Conservation (phyloP, 116 monocot species). For the Papilionanthe hybrid region DNA sequence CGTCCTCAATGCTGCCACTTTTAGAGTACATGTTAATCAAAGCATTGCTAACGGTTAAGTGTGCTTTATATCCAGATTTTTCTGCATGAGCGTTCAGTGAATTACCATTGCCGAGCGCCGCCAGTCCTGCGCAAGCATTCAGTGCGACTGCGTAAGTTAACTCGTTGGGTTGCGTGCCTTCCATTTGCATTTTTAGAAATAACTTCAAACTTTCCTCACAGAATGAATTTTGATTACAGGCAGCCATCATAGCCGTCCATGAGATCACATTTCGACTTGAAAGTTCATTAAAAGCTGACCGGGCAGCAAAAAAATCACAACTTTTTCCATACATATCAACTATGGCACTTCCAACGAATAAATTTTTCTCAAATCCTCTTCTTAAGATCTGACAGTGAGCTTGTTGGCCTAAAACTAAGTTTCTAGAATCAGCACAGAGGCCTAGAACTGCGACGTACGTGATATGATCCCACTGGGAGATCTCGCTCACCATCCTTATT, state of each 20-base stretch:
- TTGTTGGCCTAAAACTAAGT: slow-evolving; percentile 33
- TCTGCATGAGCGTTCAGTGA: slow-evolving; percentile 34
- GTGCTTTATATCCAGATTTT: slow-evolving; percentile 33
- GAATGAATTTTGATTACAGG: slow-evolving; percentile 39
- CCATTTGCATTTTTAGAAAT: slow-evolving; percentile 37
- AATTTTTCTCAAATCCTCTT: slow-evolving; percentile 22
- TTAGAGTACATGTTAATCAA: slow-evolving; percentile 63
- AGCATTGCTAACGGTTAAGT: slow-evolving; percentile 34
- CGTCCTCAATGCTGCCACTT: slow-evolving; percentile 51
- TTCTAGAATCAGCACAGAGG: slow-evolving; percentile 31
- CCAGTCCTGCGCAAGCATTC: slow-evolving; percentile 43
- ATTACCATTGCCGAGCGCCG: slow-evolving; percentile 41
- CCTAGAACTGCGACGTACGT: slow-evolving; percentile 45
- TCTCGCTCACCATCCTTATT: slow-evolving; percentile 20
- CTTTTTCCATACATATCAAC: slow-evolving; percentile 69
- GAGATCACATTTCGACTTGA: slow-evolving; percentile 41
- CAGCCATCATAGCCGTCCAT: slow-evolving; percentile 51
- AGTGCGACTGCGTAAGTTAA: slow-evolving; percentile 41
- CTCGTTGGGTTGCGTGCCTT: slow-evolving; percentile 37
- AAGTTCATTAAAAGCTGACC: slow-evolving; percentile 18
- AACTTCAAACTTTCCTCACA: slow-evolving; percentile 52
- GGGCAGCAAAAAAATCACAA: slow-evolving; percentile 19
- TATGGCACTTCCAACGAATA: slow-evolving; percentile 37
- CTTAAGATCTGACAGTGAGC: slow-evolving; percentile 39
- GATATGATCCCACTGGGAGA: slow-evolving; percentile 48